Evolutionary conservation across 2,329 filamentous ascomycete genomes (phyloP), one percentile per base, ranked within the genome.

Genomic region (Alternaria gaisen): DNA sequence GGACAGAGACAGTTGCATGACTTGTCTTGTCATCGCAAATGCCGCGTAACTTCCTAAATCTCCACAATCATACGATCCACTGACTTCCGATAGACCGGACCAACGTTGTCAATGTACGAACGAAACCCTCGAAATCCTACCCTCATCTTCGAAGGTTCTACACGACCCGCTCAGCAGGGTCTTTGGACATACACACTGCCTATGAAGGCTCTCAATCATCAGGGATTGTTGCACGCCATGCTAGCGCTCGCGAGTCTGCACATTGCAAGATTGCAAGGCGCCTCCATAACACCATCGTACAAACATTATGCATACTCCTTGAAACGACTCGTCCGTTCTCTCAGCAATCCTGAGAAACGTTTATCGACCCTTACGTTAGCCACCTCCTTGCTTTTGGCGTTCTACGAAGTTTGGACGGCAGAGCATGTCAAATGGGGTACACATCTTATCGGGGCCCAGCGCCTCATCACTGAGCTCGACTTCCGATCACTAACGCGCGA

Each of bases 381-480:
- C 8, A 93, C 94, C 2, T 93, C 92, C 0, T 83, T 97, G 36
- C 82, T 98, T 8, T 84, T 99, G 8, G 92, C 90, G 0, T 98
- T 93, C 76, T 98, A 97, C 72, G 95, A 98, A 77, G 92, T 97
- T 18, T 95, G 94, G 89, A 91, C 91, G 36, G 94, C 93, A 22
- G 94, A 99, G 68, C 94, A 98, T 71, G 89, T 91, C 56, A 97
- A 97, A 77, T 99, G 95, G 95, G 95, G 92, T 72, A 94, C 91
- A 63, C 95, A 98, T 79, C 83, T 98, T 38, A 88, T 92, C 48
- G 95, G 95, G 12, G 92, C 93, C 10, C 89, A 90, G 41, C 90
- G 94, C 64, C 84, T 98, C 30, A 85, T 98, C 26, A 86, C 87
- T 53, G 94, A 98, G 74, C 91, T 96, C 42, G 90, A 95, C 51